Evolutionary conservation across 2,329 filamentous ascomycete genomes (phyloP), one percentile per base, ranked within the genome.

Genomic region (Monosporascus sp.): DNA sequence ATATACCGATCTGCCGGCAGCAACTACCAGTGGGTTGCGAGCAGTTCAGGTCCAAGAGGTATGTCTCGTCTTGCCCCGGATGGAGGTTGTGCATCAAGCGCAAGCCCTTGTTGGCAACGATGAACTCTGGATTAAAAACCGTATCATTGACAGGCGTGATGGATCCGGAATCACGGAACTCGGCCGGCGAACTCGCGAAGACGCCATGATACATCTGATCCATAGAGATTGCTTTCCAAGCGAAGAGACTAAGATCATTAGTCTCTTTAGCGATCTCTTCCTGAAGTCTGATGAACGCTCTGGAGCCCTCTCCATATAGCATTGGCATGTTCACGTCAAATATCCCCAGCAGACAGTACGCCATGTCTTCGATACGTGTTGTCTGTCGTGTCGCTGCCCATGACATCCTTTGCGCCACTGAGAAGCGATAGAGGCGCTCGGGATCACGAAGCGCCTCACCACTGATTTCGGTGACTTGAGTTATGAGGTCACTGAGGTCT

Each of bases 391-490:
- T 15, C 2, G 53, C 49, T 18, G 55, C 55, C 53, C 53, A 57
- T 17, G 55, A 53, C 45, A 57, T 53, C 15, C 55, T 65, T 28
- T 65, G 58, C 14, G 57, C 61, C 24, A 59, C 58, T 17, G 53
- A 58, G 18, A 48, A 54, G 2, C 49, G 49, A n/a, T 56, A 17
- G 17, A 50, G 26, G 7, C 22, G 11, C 3, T 31, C 45, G 5
- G 7, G 11, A 14, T 35, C 35, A 7, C 31, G 47, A 7, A 68
- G 59, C 2, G 62, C 49, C 15, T 45, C 38, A 0, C 31, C 22
- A 3, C 57, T 51, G 26, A 71, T 65, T 7, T 56, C 51, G 4
- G 67, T 63, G 35, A 62, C 52, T 1, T 41, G 7, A 1, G 51
- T 48, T 17, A 68, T 55, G 7, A 46, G 9, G 1, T 44, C n/a